These are phyloP conservation scores for Clavulina sp. DNA, from an alignment of 768 basidiomycete species.

Conservation along the genomic window DNA sequence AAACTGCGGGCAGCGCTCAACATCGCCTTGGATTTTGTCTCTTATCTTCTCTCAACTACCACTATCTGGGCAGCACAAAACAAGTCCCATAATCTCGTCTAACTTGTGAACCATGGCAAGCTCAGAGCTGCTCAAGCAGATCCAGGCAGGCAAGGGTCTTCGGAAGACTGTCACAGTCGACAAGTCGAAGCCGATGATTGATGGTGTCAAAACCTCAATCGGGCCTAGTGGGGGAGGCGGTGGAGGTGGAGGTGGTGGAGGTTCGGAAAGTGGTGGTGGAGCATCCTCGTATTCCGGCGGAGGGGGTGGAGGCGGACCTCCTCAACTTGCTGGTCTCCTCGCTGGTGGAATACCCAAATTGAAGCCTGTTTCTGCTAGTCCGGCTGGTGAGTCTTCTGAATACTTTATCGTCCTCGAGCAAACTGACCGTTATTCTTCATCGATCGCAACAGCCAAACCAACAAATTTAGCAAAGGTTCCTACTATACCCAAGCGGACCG, in stretches of 20 bases:
- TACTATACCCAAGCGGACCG: constrained; percentile 30
- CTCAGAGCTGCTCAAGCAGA: constrained; percentile 44
- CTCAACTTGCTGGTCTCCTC: constrained; percentile 71
- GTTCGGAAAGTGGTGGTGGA: constrained; percentile 19
- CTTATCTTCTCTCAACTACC: too few relatives aligned
- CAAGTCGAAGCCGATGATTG: constrained; percentile 15
- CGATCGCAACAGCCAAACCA: constrained; percentile 32
- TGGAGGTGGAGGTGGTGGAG: constrained; percentile 24
- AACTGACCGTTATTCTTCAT: neutral
- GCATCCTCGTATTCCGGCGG: constrained; percentile 14
- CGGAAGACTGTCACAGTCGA: constrained; percentile 19
- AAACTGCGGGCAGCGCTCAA: too few relatives aligned
- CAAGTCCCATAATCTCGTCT: too few relatives aligned
- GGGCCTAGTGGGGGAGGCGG: constrained; percentile 22
- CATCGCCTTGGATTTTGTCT: too few relatives aligned
- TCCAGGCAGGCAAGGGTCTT: constrained; percentile 64
- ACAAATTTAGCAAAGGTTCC: constrained; percentile 51
- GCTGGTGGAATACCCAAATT: constrained; percentile 85
- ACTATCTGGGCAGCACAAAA: too few relatives aligned
- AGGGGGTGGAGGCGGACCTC: constrained; percentile 41
- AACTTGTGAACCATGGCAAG: constrained; percentile 4
- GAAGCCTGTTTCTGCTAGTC: constrained; percentile 46
- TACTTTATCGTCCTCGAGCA: neutral
- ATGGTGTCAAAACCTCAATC: constrained; percentile 9
- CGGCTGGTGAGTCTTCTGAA: neutral